Evolutionary conservation across 176 grass and related monocot species (phyloP), one percentile per base, ranked within the genome.

Genomic region (Eremochloa ophiuroides): DNA sequence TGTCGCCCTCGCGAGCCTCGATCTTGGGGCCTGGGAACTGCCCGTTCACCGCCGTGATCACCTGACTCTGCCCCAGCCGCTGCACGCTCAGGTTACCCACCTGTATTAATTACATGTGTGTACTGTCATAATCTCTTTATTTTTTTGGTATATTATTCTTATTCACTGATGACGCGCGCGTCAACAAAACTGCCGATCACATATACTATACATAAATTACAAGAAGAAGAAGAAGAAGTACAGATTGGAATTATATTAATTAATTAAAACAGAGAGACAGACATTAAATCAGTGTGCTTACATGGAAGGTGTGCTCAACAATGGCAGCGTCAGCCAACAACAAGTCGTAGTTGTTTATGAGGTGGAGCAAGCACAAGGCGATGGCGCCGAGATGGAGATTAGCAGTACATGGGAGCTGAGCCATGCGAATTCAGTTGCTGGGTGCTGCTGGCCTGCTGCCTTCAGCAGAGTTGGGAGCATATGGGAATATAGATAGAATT

Each of bases 11-110:
- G 17, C n/a, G 43, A 34, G 74, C 86, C 53, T 83, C 44, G 77
- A 91, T 62, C 15, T 66, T 73, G 17, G 89, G 89, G 27, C 89
- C 89, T 12, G 89, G 89, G 18, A 91, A 25, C 35, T 61, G 70
- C 8, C 81, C 70, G 50, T 91, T 91, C 43, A 91, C 82, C 58
- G 59, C 58, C 2, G 75, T 77, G 58, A 77, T 71, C 68, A 27
- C 41, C 68, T 41, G 6, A 1, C n/a, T 3, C 12, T 17, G 39
- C n/a, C 68, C 41, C 25, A 71, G 39, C 39, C 25, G 68, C 39
- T 26, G 15, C 14, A 71, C 41, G 26, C 39, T 44, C 41, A 71
- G 40, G 68, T 71, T 69, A 0, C 66, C 66, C 22, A 69, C 66
- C 66, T 69, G n/a, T n/a, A n/a, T n/a, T n/a, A n/a, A n/a, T n/a